Evolutionary conservation across 495 filamentous ascomycete species (phyloP), one percentile per base, ranked within the genome.

Genomic region (Xylaria scruposa): DNA sequence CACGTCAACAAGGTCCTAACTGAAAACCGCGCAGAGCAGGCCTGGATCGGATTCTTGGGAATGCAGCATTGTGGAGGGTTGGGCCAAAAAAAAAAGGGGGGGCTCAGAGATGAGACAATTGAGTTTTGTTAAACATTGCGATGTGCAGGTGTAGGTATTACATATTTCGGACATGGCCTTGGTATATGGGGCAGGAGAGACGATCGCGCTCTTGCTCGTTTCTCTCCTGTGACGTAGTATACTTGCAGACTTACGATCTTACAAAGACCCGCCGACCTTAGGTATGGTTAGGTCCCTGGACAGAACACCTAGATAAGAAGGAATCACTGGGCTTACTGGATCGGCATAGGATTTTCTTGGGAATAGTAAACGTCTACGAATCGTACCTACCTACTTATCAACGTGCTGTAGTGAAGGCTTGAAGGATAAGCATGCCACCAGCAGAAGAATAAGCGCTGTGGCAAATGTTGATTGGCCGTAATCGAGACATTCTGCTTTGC

Each of bases 221-320:
- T 40, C 19, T 67, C 47, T 54, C 64, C 64, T 67, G 64, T 67
- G 64, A 67, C 64, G 64, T 67, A 67, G 0, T 2, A 2, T 33
- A 38, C 36, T 8, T 38, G 21, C 36, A 31, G 36, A 31, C 29
- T 31, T 31, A 31, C 1, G 29, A n/a, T n/a, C n/a, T n/a, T 31
- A 31, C 2, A 56, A n/a, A n/a, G 21, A 31, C 54, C 24, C 26
- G 54, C 54, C 17, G 17, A 33, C 13, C 42, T 44, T 44, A 31
- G 29, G 29, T 31, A 31, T 31, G 29, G 36, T 38, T 21, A 13
- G 47, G 47, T 51, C 47, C 19, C 47, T 51, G 36, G 44, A 46
- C 46, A 49, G 46, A 8, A 21, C 1, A 38, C 33, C 19, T 24
- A 19, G 13, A 19, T 47, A 40, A 15, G 29, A 69, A 49, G 49